A percentile compares a stretch with the other conserved stretches of the same genome.
Evolutionary conservation across 345 rosid genomes (phyloP).

Genomic region (Salix suchowensis): DNA sequence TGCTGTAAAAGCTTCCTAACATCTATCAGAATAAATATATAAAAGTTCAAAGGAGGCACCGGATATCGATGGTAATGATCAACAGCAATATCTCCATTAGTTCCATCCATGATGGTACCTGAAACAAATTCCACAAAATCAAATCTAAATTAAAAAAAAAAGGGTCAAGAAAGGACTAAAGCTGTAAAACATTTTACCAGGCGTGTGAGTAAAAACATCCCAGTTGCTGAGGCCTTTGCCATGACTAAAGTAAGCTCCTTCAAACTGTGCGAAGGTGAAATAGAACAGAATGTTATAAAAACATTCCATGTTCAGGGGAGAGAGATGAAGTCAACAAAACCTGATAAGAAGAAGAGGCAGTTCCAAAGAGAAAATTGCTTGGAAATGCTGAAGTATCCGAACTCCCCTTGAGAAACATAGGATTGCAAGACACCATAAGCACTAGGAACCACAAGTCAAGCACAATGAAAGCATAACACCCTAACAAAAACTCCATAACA

Average conservation of each 20-base stretch:
- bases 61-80: conserved; percentile 67
- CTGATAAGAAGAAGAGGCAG: conserved; percentile 81
- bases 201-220: conserved; percentile 45
- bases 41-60: conserved; percentile 21
- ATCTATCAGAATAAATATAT: no score
- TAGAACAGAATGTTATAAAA: not conserved
- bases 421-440: conserved; percentile 10
- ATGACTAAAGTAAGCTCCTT: conserved; percentile 47
- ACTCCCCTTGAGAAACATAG: conserved; percentile 1
- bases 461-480: conserved; percentile 10
- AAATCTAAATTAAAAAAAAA: not conserved
- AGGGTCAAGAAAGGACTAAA: not conserved
- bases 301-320: not conserved
- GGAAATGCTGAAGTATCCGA: conserved; percentile 31
- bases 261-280: conserved; percentile 28
- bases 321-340: conserved; percentile 18
- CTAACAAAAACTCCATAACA: conserved; percentile 18
- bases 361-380: conserved; percentile 58
- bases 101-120: conserved; percentile 59
- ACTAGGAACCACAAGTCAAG: conserved; percentile 9
- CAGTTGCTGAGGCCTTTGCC: conserved; percentile 58
- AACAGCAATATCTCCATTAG: conserved; percentile 56
- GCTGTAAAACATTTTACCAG: conserved; percentile 18
- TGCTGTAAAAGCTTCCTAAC: no score
- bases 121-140: not conserved